Conservation (phyloP, 2,329 filamentous ascomycete species). For the Trichoderma sp. region DNA sequence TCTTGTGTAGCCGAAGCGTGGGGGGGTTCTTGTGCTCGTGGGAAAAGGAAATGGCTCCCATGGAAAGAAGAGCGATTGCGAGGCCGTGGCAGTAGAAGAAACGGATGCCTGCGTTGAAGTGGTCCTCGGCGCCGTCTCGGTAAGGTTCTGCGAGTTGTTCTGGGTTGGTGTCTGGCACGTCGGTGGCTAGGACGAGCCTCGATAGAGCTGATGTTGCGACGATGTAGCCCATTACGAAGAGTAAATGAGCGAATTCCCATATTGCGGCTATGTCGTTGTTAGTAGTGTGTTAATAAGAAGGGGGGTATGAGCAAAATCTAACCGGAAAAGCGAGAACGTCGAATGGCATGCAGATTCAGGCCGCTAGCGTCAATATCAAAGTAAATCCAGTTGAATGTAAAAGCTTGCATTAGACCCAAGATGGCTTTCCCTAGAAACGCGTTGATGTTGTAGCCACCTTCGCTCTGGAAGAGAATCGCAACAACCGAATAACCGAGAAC, state of each 20-base stretch:
- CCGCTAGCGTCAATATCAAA: slow-evolving; percentile 60
- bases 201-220: slow-evolving; percentile 57
- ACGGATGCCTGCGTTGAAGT: slow-evolving; percentile 52
- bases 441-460: slow-evolving; percentile 43
- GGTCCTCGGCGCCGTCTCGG: slow-evolving; percentile 43
- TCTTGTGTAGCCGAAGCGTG: slow-evolving; percentile 48
- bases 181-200: slow-evolving; percentile 56
- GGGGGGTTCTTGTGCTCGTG: slow-evolving; percentile 55
- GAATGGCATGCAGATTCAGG: slow-evolving; percentile 58
- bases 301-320: slow-evolving; percentile 18
- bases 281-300: neutral
- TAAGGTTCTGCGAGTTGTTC: slow-evolving; percentile 52
- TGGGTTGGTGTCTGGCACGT: slow-evolving; percentile 46
- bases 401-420: slow-evolving; percentile 55
- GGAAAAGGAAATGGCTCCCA: slow-evolving; percentile 51
- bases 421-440: slow-evolving; percentile 62
- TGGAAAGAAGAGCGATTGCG: slow-evolving; percentile 51
- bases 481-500: slow-evolving; percentile 64
- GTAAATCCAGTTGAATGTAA: slow-evolving; percentile 61
- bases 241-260: slow-evolving; percentile 57
- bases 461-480: slow-evolving; percentile 57
- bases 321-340: slow-evolving; percentile 46
- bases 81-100: slow-evolving; percentile 65
- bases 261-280: slow-evolving; percentile 38
- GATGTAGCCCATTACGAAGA: slow-evolving; percentile 62